A percentile compares a stretch with the other conserved stretches of the same genome.
Evolutionary conservation across 495 filamentous ascomycete genomes (phyloP).

Genomic region (Usnea hakonensis): DNA sequence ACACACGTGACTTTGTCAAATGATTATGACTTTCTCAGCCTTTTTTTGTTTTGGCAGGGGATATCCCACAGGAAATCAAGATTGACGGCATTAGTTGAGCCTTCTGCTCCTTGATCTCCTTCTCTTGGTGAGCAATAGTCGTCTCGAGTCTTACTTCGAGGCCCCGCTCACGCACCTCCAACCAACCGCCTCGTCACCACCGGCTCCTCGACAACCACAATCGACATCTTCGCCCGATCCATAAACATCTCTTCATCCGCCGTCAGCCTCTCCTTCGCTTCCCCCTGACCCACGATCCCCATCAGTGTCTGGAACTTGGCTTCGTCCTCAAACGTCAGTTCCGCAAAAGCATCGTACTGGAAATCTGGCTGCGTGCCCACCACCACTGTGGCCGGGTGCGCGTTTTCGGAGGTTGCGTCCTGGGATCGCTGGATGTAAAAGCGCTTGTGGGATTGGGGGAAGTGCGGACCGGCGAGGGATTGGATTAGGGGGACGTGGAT

Average conservation of each 20-base stretch:
- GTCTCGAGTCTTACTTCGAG: too few relatives aligned
- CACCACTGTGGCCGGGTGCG: conserved; percentile 28
- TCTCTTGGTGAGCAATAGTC: too few relatives aligned
- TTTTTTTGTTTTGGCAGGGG: too few relatives aligned
- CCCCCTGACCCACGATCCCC: conserved; percentile 24
- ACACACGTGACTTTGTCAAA: too few relatives aligned
- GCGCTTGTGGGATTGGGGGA: conserved; percentile 26
- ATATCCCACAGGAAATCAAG: too few relatives aligned
- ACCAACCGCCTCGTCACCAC: too few relatives aligned
- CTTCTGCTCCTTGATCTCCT: too few relatives aligned
- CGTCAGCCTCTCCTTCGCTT: conserved; percentile 13
- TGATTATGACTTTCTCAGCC: too few relatives aligned
- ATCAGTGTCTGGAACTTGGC: conserved; percentile 27
- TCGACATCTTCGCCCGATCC: conserved; percentile 25
- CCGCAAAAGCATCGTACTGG: conserved; percentile 35
- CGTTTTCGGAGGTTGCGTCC: conserved; percentile 4
- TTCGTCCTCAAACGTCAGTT: conserved; percentile 31
- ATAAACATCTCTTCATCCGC: conserved; percentile 32
- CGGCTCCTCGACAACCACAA: conserved; percentile 28
- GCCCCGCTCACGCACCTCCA: too few relatives aligned
- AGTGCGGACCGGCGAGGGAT: conserved; percentile 24
- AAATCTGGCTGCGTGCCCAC: conserved; percentile 34
- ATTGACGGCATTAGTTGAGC: too few relatives aligned
- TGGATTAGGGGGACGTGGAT: conserved; percentile 29
- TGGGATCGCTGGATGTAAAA: conserved; percentile 27